Base-by-base conservation (phyloP, 441 rosid genomes). In the Erodium moschatum region DNA sequence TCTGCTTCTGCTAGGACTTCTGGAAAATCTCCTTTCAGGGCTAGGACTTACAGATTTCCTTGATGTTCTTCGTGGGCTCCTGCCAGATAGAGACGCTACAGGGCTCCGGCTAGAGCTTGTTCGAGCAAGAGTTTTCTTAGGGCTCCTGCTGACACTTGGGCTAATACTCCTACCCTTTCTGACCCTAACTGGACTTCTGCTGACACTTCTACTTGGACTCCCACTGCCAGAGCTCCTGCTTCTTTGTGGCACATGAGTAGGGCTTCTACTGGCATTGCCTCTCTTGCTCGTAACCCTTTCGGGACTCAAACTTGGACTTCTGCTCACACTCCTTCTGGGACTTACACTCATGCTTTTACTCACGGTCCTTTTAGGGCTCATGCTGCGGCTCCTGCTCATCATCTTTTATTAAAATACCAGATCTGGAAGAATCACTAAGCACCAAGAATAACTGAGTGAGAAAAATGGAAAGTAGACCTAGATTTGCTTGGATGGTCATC, bases 331-430 rank as follows among this genome's bases (percentile, higher is more conserved):
- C 79, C 80, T 81, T 73, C 82, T 69, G 31, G 93, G 92, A 81
- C 95, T 92, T 74, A 83, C 79, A 85, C 96, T 89, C 75, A 80
- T 84, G 77, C 96, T 88, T 84, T 83, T 91, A 85, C 90, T 86
- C 69, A 70, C 73, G 50, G 89, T 72, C 87, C 83, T 89, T 80
- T 86, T 84, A 65, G 96, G 92, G 81, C 90, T 92, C 77, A 80
- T 74, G 83, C 96, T 93, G 78, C 92, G 82, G 80, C 97, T 92
- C 87, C 98, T 93, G 91, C 85, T 77, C 82, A 83, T 76, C 79
- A 86, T 76, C 81, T 78, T 76, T 72, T 62, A 81, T 64, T 83
- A 77, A 84, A 77, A 81, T 72, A 83, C 76, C 71, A 27, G 77
- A 78, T 73, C 70, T 76, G 73, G 82, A 80, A 80, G 84, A 80